Conservation (phyloP, 495 filamentous ascomycete species). For the Venustampulla echinocandica region DNA sequence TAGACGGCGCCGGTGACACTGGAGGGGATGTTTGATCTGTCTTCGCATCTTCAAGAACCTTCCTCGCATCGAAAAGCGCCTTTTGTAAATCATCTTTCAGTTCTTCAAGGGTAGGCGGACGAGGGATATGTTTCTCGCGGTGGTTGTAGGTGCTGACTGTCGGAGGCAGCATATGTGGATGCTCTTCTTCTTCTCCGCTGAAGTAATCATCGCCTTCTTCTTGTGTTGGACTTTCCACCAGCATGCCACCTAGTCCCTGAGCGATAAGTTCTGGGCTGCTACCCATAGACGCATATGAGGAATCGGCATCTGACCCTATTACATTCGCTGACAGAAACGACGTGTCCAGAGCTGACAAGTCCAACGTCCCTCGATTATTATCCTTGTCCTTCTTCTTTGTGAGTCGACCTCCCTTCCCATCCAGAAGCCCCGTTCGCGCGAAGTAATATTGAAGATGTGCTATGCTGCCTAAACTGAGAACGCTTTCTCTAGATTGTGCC, state of each 20-base stretch:
- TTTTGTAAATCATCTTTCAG: constrained; percentile 65
- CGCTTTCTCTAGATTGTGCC: constrained; percentile 80
- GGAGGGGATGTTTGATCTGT: constrained; percentile 7
- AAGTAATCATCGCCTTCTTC: constrained; percentile 43
- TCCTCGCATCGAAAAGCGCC: constrained; percentile 55
- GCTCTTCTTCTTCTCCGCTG: constrained; percentile 50
- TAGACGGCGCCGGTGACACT: constrained; percentile 4
- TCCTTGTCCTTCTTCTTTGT: constrained; percentile 47
- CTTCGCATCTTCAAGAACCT: constrained; percentile 45
- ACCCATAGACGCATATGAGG: constrained; percentile 46
- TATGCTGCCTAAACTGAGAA: constrained; percentile 92
- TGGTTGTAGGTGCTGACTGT: constrained; percentile 94
- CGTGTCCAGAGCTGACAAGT: constrained; percentile 35
- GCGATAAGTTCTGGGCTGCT: constrained; percentile 43
- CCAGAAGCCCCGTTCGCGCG: constrained; percentile 83
- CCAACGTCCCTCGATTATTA: constrained; percentile 10
- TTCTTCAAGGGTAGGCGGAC: constrained; percentile 71
- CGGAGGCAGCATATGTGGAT: constrained; percentile 77
- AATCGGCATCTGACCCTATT: constrained; percentile 38
- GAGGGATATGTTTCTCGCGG: constrained; percentile 75
- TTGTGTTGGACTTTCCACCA: constrained; percentile 30
- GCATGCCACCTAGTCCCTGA: constrained; percentile 26
- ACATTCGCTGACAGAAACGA: constrained; percentile 32
- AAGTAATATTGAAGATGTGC: constrained; percentile 98
- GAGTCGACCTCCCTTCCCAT: constrained; percentile 84